Percentiles rank a stretch among this genome's conserved stretches.
phyloP scores from a whole-genome alignment of 306 rosid genomes.

The Pachyrhizus erosus region DNA sequence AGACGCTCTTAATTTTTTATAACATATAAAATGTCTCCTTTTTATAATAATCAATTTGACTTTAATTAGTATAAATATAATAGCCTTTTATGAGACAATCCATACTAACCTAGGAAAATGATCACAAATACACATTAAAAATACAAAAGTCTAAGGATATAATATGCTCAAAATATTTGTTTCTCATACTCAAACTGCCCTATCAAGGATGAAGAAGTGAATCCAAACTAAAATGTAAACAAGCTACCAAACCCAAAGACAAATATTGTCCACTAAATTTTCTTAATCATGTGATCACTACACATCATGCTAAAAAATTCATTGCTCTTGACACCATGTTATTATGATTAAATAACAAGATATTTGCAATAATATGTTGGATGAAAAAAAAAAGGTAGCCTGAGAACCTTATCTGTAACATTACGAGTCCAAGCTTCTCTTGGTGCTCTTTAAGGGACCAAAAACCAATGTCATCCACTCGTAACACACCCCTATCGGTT shows the following conservation, averaged over 20 bases:
- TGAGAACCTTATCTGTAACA: slow-evolving; percentile 50
- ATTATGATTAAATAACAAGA: neutral
- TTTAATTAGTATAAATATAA: neutral
- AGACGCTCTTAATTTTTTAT: neutral
- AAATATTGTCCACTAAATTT: neutral
- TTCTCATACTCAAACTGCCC: neutral
- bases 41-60: neutral
- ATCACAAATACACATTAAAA: neutral
- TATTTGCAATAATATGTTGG: neutral
- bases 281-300: slow-evolving; percentile 13
- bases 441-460: slow-evolving; percentile 63
- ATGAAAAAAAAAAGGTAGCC: neutral
- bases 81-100: neutral
- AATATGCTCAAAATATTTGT: neutral
- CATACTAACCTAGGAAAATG: neutral
- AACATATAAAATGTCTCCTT: neutral
- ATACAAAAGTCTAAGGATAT: neutral
- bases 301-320: neutral
- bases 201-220: neutral
- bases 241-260: neutral
- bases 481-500: slow-evolving; percentile 79
- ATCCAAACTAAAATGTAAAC: slow-evolving; percentile 15
- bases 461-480: slow-evolving; percentile 76
- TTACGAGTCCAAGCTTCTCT: slow-evolving; percentile 50
- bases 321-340: neutral